A percentile compares a stretch with the other conserved stretches of the same genome.
phyloP scores from a whole-genome alignment of 768 basidiomycete species.

The Suillus luteus region DNA sequence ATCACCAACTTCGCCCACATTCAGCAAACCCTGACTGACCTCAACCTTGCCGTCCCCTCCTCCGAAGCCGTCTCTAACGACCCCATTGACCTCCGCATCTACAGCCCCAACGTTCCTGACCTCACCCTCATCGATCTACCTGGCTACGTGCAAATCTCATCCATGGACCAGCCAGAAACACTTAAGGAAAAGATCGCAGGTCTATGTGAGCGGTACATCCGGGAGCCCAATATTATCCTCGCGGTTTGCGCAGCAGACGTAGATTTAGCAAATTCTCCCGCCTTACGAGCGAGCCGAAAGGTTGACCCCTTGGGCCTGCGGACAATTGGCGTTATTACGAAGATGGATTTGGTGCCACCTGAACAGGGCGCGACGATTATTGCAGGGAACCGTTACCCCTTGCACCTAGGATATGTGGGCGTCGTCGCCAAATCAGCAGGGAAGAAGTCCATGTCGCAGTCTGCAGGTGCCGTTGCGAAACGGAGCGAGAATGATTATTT shows the following conservation, averaged over 20 bases:
- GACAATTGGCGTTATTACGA: slow-evolving; percentile 97
- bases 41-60: slow-evolving; percentile 92
- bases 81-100: slow-evolving; percentile 95
- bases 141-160: slow-evolving; percentile 94
- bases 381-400: slow-evolving; percentile 90
- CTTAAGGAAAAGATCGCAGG: slow-evolving; percentile 90
- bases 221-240: slow-evolving; percentile 98
- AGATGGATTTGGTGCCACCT: slow-evolving; percentile 94
- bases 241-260: slow-evolving; percentile 99
- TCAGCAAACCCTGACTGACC: slow-evolving; percentile 89
- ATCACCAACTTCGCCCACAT: slow-evolving; percentile 91
- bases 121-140: slow-evolving; percentile 97
- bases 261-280: slow-evolving; percentile 97
- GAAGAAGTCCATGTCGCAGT: slow-evolving; percentile 54
- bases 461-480: slow-evolving; percentile 49
- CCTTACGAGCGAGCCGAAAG: slow-evolving; percentile 87
- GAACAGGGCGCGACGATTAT: slow-evolving; percentile 82
- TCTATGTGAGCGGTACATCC: slow-evolving; percentile 95
- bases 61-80: slow-evolving; percentile 86
- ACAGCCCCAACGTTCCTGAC: slow-evolving; percentile 95
- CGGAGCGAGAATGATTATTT: slow-evolving; percentile 73
- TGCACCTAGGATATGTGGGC: slow-evolving; percentile 96
- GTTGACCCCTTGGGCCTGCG: slow-evolving; percentile 89
- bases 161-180: slow-evolving; percentile 92
- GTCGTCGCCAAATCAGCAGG: slow-evolving; percentile 84